Base-by-base conservation (phyloP, 441 rosid species). In the Bocquillonia castaneifolia region DNA sequence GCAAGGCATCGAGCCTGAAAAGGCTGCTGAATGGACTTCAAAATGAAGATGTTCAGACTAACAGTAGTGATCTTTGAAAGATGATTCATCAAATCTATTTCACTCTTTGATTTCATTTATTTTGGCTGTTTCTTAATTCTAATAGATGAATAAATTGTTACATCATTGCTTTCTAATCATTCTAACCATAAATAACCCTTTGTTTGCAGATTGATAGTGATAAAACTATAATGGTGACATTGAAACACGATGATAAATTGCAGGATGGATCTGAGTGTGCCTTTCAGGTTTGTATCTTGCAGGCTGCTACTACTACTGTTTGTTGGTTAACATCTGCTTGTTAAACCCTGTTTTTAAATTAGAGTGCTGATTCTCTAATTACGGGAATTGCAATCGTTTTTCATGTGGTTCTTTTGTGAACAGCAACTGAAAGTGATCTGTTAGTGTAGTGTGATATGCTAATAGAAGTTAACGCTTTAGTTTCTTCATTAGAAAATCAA, bases 221-320 rank as follows among this genome's bases (percentile, higher is more conserved):
- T 86, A 93, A 96, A 88, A 83, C 96, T 72, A 73, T 96, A 32
- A 77, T 93, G 96, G 98, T 96, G 74, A 86, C 95, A 26, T 77
- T 96, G 77, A 96, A 96, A 80, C 97, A 96, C 77, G 99, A 96
- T 76, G 98, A 96, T 74, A 93, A 93, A 77, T 78, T 96, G 75
- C 98, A 86, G 74, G 99, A 96, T 80, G 98, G 97, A 55, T 81
- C 92, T 13, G 97, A 91, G 80, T 86, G 91, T 82, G 83, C 91
- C 77, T 91, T 96, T 81, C 98, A 96, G 99, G 98, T 93, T 71
- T 37, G 36, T 29, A 66, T 64, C 74, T 71, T 70, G 52, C 29
- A 14, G 36, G 50, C 51, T 60, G 65, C 40, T 47, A 58, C 32
- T 36, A 60, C 71, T 66, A 65, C 39, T 56, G 29, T 34, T 55